These are phyloP conservation scores for Ceriops zippeliana DNA, from an alignment of 345 rosid genomes.

Conservation along the genomic window DNA sequence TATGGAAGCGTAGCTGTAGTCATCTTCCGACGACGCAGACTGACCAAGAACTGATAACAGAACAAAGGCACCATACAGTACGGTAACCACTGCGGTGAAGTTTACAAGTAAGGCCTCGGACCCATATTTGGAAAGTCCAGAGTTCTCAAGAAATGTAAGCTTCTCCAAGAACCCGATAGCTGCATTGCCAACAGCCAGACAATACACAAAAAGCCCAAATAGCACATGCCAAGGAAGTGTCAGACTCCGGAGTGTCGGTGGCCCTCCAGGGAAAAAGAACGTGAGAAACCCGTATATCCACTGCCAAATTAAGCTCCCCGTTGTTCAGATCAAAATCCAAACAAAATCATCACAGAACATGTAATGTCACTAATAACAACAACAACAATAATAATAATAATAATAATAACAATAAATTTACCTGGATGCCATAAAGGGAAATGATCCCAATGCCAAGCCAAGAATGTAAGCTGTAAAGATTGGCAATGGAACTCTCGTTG, in stretches of 20 bases:
- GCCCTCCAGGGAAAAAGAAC: constrained; percentile 82
- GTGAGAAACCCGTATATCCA: constrained; percentile 69
- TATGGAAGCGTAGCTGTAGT: constrained; percentile 39
- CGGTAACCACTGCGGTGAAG: constrained; percentile 72
- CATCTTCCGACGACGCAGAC: constrained; percentile 38
- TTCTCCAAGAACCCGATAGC: constrained; percentile 77
- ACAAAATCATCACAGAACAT: neutral
- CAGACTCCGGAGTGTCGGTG: constrained; percentile 36
- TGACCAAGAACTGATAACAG: constrained; percentile 47
- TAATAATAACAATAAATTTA: constrained; percentile 8
- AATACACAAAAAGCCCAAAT: constrained; percentile 54
- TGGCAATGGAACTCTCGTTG: constrained; percentile 68
- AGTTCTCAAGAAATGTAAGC: constrained; percentile 78
- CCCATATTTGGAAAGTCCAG: constrained; percentile 70
- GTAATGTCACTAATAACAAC: neutral
- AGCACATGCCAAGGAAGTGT: constrained; percentile 73
- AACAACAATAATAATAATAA: too few species aligned
- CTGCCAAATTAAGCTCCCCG: constrained; percentile 31
- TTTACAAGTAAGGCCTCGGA: constrained; percentile 82
- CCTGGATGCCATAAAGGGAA: constrained; percentile 84
- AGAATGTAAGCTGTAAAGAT: constrained; percentile 92
- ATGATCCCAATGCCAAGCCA: constrained; percentile 87
- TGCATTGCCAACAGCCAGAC: constrained; percentile 63
- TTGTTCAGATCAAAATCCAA: neutral
- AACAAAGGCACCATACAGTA: constrained; percentile 68